phyloP scores from a whole-genome alignment of 371 early-diverging fungal genomes.

The Parasitella parasitica region DNA sequence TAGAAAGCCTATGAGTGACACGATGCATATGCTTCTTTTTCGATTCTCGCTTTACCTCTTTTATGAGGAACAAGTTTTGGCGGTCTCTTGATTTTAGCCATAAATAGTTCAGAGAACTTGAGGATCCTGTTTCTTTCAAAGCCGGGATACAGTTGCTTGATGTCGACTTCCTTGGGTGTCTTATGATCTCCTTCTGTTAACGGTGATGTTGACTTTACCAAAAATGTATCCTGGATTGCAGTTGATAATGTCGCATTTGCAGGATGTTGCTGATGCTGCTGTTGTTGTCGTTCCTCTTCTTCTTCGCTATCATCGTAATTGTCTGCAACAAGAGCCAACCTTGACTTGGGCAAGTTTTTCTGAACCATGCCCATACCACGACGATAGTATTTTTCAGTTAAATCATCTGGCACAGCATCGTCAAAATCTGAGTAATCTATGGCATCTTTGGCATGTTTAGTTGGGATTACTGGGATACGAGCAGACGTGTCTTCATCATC shows the following conservation, averaged over 20 bases:
- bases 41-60: slow-evolving; percentile 17
- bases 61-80: slow-evolving; percentile 31
- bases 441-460: slow-evolving; percentile 64
- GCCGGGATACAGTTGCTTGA: slow-evolving; percentile 63
- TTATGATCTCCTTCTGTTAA: background rate
- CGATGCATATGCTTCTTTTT: background rate
- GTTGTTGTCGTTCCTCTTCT: slow-evolving; percentile 33
- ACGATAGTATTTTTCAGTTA: slow-evolving; percentile 44
- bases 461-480: slow-evolving; percentile 21
- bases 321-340: slow-evolving; percentile 45
- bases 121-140: slow-evolving; percentile 63
- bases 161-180: slow-evolving; percentile 28
- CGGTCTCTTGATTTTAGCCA: slow-evolving; percentile 38
- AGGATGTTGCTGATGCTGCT: background rate
- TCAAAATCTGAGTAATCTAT: slow-evolving; percentile 82
- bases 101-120: slow-evolving; percentile 72
- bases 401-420: slow-evolving; percentile 76
- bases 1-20: background rate
- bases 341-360: slow-evolving; percentile 26
- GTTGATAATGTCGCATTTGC: background rate
- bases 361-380: slow-evolving; percentile 40
- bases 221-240: slow-evolving; percentile 4
- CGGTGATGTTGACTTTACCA: background rate
- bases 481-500: slow-evolving; percentile 23
- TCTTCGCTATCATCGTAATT: slow-evolving; percentile 71